These are phyloP conservation scores for Fulvia fulva DNA, from an alignment of 2,329 filamentous ascomycete species.

Conservation along the genomic window DNA sequence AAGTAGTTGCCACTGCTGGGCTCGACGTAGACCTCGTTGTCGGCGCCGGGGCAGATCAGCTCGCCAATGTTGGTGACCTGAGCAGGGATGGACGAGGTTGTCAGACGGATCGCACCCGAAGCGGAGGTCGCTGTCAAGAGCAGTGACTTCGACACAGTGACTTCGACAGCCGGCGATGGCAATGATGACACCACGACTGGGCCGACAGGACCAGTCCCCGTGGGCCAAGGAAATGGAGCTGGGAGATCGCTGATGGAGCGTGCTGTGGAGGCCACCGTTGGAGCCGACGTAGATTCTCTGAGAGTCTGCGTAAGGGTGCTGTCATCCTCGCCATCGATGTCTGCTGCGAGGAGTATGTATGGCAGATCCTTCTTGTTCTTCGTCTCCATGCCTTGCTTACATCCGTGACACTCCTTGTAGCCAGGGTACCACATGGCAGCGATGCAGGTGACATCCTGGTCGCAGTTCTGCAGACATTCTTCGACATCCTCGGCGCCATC, in stretches of 20 bases:
- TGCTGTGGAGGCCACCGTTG: not conserved
- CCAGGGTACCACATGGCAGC: slow-evolving; percentile 21
- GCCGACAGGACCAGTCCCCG: slow-evolving; percentile 2
- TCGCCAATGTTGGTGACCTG: slow-evolving; percentile 7
- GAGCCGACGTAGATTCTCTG: not conserved
- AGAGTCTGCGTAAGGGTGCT: not conserved
- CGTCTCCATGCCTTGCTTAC: slow-evolving; percentile 20
- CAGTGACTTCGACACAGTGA: slow-evolving; percentile 9
- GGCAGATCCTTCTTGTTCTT: slow-evolving; percentile 5
- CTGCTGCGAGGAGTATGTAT: slow-evolving; percentile 18
- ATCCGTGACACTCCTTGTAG: slow-evolving; percentile 20
- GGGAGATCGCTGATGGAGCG: slow-evolving; percentile 15
- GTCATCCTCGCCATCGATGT: slow-evolving; percentile 14
- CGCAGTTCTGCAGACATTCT: slow-evolving; percentile 24
- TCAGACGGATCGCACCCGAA: not conserved
- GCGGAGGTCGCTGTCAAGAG: slow-evolving; percentile 1
- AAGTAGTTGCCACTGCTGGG: slow-evolving; percentile 13
- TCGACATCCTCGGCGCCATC: slow-evolving; percentile 17
- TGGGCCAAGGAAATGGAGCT: slow-evolving; percentile 10
- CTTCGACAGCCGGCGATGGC: not conserved
- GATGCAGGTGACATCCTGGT: slow-evolving; percentile 24
- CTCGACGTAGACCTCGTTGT: slow-evolving; percentile 16
- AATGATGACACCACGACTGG: slow-evolving; percentile 7
- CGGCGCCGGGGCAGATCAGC: slow-evolving; percentile 15
- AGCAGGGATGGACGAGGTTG: not conserved